A percentile compares a stretch with the other conserved stretches of the same genome.
Evolutionary conservation across 208 protist genomes (phyloP).

Genomic region (Leishmania tropica): DNA sequence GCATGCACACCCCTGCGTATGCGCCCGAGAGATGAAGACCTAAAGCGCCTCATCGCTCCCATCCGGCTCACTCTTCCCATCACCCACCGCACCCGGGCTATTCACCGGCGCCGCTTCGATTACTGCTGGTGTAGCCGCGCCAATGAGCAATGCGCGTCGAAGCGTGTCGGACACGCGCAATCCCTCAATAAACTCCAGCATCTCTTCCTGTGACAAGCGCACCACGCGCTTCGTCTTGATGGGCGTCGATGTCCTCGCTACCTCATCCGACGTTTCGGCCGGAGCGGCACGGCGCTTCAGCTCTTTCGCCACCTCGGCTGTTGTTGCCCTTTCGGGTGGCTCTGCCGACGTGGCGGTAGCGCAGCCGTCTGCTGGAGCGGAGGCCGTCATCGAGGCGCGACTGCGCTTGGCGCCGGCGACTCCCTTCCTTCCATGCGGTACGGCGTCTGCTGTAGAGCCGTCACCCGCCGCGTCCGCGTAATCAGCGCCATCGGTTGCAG

Average conservation of each 20-base stretch:
- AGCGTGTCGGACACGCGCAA: slow-evolving; percentile 30
- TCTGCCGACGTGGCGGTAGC: background rate
- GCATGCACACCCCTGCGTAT: background rate
- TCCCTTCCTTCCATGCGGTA: background rate
- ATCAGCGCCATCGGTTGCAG: background rate
- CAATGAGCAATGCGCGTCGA: slow-evolving; percentile 26
- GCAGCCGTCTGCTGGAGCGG: background rate
- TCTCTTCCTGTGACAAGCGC: slow-evolving; percentile 16
- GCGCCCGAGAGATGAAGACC: background rate
- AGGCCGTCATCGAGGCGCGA: background rate
- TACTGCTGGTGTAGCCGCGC: slow-evolving; percentile 4
- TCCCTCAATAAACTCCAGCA: slow-evolving; percentile 23
- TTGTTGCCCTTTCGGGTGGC: background rate
- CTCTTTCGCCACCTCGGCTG: background rate
- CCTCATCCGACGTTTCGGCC: background rate
- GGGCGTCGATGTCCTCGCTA: background rate
- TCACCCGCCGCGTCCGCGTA: background rate
- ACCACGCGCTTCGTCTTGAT: slow-evolving; percentile 1
- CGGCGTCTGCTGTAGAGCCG: background rate
- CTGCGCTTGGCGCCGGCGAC: slow-evolving; percentile 10
- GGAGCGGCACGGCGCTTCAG: background rate
- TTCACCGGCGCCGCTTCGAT: background rate
- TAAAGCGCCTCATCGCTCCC: background rate
- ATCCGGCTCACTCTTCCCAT: background rate
- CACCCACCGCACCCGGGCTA: background rate